Conservation (phyloP, 768 basidiomycete species). For the Agaricus subrufescens region DNA sequence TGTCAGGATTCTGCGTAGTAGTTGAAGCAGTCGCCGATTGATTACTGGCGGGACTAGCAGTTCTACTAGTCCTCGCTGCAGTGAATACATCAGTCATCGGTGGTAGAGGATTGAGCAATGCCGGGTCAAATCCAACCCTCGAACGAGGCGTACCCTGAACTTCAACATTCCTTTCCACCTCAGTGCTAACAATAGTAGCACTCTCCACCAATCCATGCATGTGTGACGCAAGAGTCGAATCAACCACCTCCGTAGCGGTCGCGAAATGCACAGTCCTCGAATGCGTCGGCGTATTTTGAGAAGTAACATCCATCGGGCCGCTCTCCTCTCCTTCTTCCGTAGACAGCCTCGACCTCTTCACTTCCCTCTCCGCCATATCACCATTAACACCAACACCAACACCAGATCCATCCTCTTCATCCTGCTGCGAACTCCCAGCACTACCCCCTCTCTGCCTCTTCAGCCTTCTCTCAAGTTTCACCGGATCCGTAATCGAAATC, state of each 20-base stretch:
- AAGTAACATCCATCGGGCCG: constrained; percentile 43
- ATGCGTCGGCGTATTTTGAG: constrained; percentile 28
- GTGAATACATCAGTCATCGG: constrained; percentile 11
- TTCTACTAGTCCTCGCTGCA: background rate
- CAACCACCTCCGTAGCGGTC: constrained; percentile 21
- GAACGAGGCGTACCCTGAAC: constrained; percentile 32
- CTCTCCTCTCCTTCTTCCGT: constrained; percentile 42
- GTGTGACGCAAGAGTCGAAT: constrained; percentile 15
- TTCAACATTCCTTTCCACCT: constrained; percentile 19
- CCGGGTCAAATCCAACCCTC: constrained; percentile 43
- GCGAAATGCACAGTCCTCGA: constrained; percentile 15
- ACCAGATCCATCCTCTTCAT: constrained; percentile 49
- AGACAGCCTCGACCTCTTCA: constrained; percentile 53
- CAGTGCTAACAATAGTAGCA: constrained; percentile 1
- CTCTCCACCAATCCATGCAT: constrained; percentile 6
- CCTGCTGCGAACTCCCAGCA: constrained; percentile 42
- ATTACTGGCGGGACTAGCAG: constrained; percentile 8
- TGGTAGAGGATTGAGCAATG: constrained; percentile 48
- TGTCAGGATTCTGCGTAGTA: background rate
- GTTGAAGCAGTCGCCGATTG: background rate
- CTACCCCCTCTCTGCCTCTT: constrained; percentile 63
- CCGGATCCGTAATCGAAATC: constrained; percentile 67
- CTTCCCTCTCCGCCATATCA: constrained; percentile 34
- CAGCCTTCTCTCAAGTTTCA: constrained; percentile 66
- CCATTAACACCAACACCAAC: constrained; percentile 28